A percentile compares a stretch with the other conserved stretches of the same genome.
These are phyloP conservation scores for Udeniomyces megalosporus DNA, from an alignment of 768 basidiomycete species.

Conservation along the genomic window DNA sequence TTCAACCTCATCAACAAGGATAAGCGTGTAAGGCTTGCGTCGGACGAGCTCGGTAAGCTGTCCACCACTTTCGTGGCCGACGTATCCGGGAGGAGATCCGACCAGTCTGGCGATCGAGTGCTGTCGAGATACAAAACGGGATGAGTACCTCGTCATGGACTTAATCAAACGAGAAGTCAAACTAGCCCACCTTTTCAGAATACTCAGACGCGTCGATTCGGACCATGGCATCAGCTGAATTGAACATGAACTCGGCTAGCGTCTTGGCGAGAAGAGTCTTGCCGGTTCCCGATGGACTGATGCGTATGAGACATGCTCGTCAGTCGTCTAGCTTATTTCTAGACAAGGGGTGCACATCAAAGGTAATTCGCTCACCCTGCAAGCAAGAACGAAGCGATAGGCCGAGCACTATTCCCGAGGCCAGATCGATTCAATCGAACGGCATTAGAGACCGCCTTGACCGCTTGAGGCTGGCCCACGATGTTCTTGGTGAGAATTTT, in stretches of 20 bases:
- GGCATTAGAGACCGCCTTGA: slow-evolving; percentile 30
- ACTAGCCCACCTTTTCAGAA: no score
- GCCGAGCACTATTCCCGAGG: slow-evolving; percentile 27
- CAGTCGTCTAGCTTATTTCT: no score
- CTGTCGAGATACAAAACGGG: no score
- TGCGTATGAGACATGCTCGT: no score
- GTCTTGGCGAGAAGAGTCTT: slow-evolving; percentile 31
- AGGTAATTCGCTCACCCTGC: slow-evolving; percentile 21
- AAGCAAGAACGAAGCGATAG: slow-evolving; percentile 29
- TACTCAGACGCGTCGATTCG: slow-evolving; percentile 18
- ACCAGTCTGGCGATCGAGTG: slow-evolving; percentile 29
- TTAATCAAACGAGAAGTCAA: no score
- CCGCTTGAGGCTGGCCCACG: slow-evolving; percentile 21
- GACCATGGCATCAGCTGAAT: slow-evolving; percentile 29
- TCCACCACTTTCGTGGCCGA: slow-evolving; percentile 29
- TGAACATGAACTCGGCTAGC: slow-evolving; percentile 31
- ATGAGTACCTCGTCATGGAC: no score
- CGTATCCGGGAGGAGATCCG: slow-evolving; percentile 29
- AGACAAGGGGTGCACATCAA: no score
- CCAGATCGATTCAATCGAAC: slow-evolving; percentile 30
- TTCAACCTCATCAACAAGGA: slow-evolving; percentile 33
- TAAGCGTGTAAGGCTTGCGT: slow-evolving; percentile 27
- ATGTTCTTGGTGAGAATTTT: slow-evolving; percentile 25
- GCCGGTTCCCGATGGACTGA: slow-evolving; percentile 28
- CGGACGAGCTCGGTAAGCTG: slow-evolving; percentile 30